Evolutionary conservation across 1,139 yeast genomes (phyloP).

Genomic region (Zygoascus meyerae): DNA sequence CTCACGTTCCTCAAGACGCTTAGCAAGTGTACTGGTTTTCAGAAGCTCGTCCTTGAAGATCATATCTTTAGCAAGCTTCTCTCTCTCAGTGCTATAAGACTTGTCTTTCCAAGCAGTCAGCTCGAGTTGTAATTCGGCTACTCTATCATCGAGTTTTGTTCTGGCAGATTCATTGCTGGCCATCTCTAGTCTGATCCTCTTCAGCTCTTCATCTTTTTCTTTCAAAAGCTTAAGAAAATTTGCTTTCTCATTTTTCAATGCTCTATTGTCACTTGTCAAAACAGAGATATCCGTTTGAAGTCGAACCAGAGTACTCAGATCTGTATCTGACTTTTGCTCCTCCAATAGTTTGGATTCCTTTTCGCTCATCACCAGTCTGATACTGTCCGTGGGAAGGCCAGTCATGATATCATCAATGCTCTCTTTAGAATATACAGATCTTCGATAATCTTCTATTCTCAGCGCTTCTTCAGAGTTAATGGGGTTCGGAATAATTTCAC

Average conservation of each 20-base stretch:
- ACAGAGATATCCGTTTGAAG: conserved; percentile 25
- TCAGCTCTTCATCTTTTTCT: conserved; percentile 19
- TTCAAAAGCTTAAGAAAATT: conserved; percentile 18
- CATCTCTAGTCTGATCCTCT: conserved; percentile 16
- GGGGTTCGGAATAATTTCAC: neutral
- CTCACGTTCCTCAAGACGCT: conserved; percentile 13
- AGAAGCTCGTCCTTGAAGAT: conserved; percentile 5
- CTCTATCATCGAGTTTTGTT: conserved; percentile 14
- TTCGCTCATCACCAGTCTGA: neutral
- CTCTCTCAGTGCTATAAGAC: conserved; percentile 16
- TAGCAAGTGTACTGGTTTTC: conserved; percentile 11
- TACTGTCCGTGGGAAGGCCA: neutral
- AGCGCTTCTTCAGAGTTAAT: neutral
- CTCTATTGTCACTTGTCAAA: conserved; percentile 21
- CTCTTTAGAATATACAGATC: conserved; percentile 1
- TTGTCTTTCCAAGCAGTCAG: conserved; percentile 18
- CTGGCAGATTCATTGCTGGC: conserved; percentile 19
- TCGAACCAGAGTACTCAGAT: neutral
- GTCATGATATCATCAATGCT: conserved; percentile 4
- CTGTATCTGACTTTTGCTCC: neutral
- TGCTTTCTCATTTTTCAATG: conserved; percentile 22
- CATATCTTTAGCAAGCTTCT: conserved; percentile 16
- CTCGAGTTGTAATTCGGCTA: conserved; percentile 18
- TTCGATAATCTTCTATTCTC: conserved; percentile 1
- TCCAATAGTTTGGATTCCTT: neutral